Evolutionary conservation across 441 rosid species (phyloP).

Genomic region (Brassica hybrid): DNA sequence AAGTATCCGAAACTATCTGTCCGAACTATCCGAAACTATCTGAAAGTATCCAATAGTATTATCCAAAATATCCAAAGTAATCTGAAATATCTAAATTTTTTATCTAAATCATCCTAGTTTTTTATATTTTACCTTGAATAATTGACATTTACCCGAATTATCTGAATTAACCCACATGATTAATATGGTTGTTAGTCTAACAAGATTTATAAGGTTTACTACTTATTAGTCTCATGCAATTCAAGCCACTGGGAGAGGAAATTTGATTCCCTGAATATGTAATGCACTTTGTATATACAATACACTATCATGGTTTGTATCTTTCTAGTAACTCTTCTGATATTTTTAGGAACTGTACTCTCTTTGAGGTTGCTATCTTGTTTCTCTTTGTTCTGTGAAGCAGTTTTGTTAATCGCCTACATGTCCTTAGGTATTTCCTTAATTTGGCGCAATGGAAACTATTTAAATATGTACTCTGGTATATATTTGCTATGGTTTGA

Average conservation of each 20-base stretch:
- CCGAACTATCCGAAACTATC: no score
- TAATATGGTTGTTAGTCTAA: not conserved
- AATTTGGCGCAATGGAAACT: not conserved
- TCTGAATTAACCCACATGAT: no score
- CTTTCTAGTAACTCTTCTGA: constrained; percentile 25
- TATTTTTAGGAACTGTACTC: not conserved
- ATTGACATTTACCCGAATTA: no score
- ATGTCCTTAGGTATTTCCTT: constrained; percentile 1
- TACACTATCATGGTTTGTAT: constrained; percentile 77
- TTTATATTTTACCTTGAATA: no score
- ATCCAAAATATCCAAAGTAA: no score
- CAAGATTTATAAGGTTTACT: not conserved
- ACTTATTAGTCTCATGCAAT: constrained; percentile 45
- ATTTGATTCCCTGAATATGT: constrained; percentile 41
- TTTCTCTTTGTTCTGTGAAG: constrained; percentile 2
- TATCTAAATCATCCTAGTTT: no score
- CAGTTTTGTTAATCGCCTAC: not conserved
- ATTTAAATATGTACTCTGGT: not conserved
- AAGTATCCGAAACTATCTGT: no score
- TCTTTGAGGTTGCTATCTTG: constrained; percentile 14
- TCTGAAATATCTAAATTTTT: no score
- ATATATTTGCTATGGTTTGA: constrained; percentile 35
- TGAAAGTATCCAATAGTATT: no score
- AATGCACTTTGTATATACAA: constrained; percentile 49
- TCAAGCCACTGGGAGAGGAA: constrained; percentile 54